These are phyloP conservation scores for Ambrosiella cleistominuta DNA, from an alignment of 2,329 filamentous ascomycete species.

Conservation along the genomic window DNA sequence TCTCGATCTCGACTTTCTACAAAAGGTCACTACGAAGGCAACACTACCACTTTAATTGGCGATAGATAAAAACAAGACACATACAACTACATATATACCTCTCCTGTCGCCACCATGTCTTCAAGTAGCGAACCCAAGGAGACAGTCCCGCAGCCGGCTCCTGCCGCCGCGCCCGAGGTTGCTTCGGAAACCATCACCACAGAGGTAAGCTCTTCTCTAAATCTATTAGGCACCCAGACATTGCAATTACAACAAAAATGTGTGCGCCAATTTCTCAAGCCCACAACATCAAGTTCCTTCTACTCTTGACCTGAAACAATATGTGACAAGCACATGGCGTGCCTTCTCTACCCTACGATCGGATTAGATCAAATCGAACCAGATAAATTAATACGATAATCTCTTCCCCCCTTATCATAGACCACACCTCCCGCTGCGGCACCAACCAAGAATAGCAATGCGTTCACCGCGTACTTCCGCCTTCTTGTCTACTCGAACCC, in stretches of 20 bases:
- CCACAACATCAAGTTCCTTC: not conserved
- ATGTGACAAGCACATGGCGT: not conserved
- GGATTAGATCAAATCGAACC: not conserved
- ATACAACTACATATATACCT: not conserved
- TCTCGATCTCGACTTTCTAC: not conserved
- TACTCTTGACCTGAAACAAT: not conserved
- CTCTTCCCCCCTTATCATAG: not conserved
- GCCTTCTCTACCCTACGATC: not conserved
- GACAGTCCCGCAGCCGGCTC: not conserved
- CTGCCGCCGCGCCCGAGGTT: not conserved
- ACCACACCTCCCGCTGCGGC: not conserved
- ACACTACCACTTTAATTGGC: not conserved
- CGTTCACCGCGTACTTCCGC: slow-evolving; percentile 25
- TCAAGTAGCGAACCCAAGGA: not conserved
- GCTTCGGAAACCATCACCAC: not conserved
- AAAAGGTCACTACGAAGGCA: not conserved
- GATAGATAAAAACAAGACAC: not conserved
- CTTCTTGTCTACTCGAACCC: slow-evolving; percentile 30
- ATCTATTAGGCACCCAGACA: not conserved
- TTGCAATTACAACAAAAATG: no score
- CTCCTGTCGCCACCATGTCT: not conserved
- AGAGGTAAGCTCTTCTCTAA: not conserved
- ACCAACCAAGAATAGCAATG: slow-evolving; percentile 3
- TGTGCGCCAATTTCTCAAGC: no score
- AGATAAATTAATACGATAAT: not conserved